Percentiles rank a stretch among this genome's conserved stretches.
Evolutionary conservation across 2,329 filamentous ascomycete species (phyloP).

Genomic region (Coniella vitis): DNA sequence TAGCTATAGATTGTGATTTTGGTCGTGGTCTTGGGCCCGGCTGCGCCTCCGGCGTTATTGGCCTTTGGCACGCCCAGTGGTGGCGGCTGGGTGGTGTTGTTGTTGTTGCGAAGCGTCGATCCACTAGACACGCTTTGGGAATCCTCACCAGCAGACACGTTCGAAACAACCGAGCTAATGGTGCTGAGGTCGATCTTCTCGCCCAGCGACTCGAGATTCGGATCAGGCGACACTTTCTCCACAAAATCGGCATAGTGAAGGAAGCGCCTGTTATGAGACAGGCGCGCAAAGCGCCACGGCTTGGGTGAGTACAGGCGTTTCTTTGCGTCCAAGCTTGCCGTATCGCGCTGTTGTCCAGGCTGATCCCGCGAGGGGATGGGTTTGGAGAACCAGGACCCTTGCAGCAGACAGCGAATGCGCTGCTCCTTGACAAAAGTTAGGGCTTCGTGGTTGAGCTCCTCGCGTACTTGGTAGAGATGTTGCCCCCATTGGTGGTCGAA

Average conservation of each 20-base stretch:
- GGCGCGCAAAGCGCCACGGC: constrained; percentile 74
- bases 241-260: constrained; percentile 87
- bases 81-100: background rate
- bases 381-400: constrained; percentile 79
- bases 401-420: constrained; percentile 78
- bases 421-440: constrained; percentile 97
- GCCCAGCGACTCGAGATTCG: constrained; percentile 63
- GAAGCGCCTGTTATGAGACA: constrained; percentile 86
- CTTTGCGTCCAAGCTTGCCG: constrained; percentile 31
- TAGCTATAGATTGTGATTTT: constrained; percentile 91
- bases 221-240: constrained; percentile 54
- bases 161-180: constrained; percentile 90
- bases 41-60: constrained; percentile 7
- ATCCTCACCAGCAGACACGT: constrained; percentile 65
- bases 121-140: constrained; percentile 36
- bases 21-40: constrained; percentile 49
- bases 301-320: constrained; percentile 40
- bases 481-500: constrained; percentile 95
- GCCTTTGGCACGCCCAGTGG: background rate
- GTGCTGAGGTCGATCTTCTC: constrained; percentile 82
- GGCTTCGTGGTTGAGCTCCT: constrained; percentile 85
- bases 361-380: constrained; percentile 34
- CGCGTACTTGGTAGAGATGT: constrained; percentile 82
- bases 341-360: constrained; percentile 31
- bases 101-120: constrained; percentile 33